Percentiles rank a stretch among this genome's conserved stretches.
These are phyloP conservation scores for Gamarada debralockiae DNA, from an alignment of 495 filamentous ascomycete species.

Conservation along the genomic window DNA sequence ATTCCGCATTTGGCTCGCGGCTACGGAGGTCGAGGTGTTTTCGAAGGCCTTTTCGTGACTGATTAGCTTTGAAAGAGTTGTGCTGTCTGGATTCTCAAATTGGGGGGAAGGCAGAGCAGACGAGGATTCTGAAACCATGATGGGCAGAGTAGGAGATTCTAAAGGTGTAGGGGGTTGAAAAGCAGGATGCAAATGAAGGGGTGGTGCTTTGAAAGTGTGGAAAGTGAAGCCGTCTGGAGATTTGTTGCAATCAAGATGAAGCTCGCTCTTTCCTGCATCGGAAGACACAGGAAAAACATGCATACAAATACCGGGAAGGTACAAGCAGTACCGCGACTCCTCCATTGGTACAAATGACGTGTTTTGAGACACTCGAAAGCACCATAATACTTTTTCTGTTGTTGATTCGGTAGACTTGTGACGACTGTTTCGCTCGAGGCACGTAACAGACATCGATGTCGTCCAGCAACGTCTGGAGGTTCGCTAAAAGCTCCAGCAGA, in stretches of 20 bases:
- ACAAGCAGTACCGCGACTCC: conserved; percentile 1
- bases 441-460: not conserved
- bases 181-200: not conserved
- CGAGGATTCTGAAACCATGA: not conserved
- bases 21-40: conserved; percentile 97
- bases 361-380: too few relatives aligned
- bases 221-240: not conserved
- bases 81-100: not conserved
- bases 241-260: not conserved
- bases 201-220: not conserved
- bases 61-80: conserved; percentile 11
- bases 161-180: not conserved
- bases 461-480: not conserved
- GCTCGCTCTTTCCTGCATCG: not conserved
- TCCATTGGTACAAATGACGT: not conserved
- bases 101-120: not conserved
- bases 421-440: not conserved
- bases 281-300: not conserved
- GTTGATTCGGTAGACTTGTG: not conserved
- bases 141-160: not conserved
- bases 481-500: not conserved
- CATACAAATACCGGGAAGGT: conserved; percentile 6
- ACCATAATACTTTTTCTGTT: not conserved
- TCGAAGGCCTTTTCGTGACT: conserved; percentile 76
- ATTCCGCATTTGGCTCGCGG: conserved; percentile 98